Evolutionary conservation across 768 basidiomycete species (phyloP).

Genomic region (Phanerodontia chrysosporium): DNA sequence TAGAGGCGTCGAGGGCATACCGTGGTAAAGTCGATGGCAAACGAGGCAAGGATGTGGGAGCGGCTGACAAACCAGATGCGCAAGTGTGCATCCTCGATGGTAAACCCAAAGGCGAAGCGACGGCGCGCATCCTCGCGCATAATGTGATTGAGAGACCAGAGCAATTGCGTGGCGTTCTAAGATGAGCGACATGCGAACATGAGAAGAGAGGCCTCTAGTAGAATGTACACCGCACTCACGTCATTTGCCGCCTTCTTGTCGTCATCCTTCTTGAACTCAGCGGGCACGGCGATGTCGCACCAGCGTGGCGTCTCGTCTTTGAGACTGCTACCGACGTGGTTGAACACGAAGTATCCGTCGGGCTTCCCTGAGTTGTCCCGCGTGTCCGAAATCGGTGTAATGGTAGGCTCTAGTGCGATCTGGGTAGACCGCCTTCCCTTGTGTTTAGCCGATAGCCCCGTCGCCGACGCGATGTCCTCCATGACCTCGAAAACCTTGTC

Average conservation of each 20-base stretch:
- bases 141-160: constrained; percentile 25
- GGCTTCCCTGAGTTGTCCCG: not conserved
- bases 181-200: no score
- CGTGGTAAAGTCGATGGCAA: constrained; percentile 15
- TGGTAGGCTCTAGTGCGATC: not conserved
- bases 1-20: not conserved
- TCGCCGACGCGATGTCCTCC: not conserved
- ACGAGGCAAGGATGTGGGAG: constrained; percentile 15
- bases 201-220: no score
- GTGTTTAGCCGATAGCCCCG: not conserved
- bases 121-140: constrained; percentile 26
- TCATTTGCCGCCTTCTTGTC: not conserved
- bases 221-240: constrained; percentile 4
- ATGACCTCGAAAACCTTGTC: not conserved
- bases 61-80: constrained; percentile 28
- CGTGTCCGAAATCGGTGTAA: not conserved
- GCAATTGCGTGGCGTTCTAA: constrained; percentile 15
- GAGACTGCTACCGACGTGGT: not conserved
- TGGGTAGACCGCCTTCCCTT: not conserved
- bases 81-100: constrained; percentile 20
- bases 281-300: not conserved
- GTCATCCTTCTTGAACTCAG: not conserved
- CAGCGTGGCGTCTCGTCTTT: not conserved
- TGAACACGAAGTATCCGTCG: not conserved
- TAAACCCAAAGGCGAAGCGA: constrained; percentile 26